Conservation (phyloP, 192 early-diverging fungal species). For the Umbelopsis sp. region DNA sequence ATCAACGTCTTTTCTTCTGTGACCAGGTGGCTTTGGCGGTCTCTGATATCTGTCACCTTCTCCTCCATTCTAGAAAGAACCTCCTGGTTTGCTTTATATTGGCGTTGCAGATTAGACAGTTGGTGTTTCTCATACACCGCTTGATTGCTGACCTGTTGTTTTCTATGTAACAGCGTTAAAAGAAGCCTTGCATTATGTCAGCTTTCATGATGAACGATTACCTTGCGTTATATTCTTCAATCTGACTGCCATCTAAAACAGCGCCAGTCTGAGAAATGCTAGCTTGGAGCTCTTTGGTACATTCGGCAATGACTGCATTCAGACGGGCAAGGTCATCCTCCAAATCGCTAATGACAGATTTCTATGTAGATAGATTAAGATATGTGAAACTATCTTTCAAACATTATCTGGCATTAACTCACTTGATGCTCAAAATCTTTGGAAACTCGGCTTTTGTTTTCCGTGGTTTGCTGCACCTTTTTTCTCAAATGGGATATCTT, state of each 20-base stretch:
- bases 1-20: conserved; percentile 48
- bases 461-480: conserved; percentile 64
- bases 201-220: not conserved
- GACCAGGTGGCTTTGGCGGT: conserved; percentile 47
- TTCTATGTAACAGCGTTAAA: conserved; percentile 43
- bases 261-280: conserved; percentile 24
- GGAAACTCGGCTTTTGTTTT: conserved; percentile 56
- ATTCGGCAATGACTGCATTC: conserved; percentile 52
- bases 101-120: conserved; percentile 67
- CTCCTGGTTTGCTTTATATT: conserved; percentile 66
- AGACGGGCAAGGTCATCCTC: conserved; percentile 58
- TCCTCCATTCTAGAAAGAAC: conserved; percentile 62
- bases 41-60: conserved; percentile 50
- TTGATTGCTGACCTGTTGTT: conserved; percentile 68
- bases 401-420: not conserved
- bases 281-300: conserved; percentile 46
- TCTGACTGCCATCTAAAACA: conserved; percentile 28
- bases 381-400: conserved; percentile 16
- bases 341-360: conserved; percentile 47
- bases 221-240: conserved; percentile 42
- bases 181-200: not conserved
- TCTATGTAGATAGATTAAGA: conserved; percentile 20
- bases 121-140: conserved; percentile 73
- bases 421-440: conserved; percentile 61
- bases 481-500: conserved; percentile 70